A percentile compares a stretch with the other conserved stretches of the same genome.
phyloP scores from a whole-genome alignment of 2,329 filamentous ascomycete genomes.

The Verticillium nonalfalfae region DNA sequence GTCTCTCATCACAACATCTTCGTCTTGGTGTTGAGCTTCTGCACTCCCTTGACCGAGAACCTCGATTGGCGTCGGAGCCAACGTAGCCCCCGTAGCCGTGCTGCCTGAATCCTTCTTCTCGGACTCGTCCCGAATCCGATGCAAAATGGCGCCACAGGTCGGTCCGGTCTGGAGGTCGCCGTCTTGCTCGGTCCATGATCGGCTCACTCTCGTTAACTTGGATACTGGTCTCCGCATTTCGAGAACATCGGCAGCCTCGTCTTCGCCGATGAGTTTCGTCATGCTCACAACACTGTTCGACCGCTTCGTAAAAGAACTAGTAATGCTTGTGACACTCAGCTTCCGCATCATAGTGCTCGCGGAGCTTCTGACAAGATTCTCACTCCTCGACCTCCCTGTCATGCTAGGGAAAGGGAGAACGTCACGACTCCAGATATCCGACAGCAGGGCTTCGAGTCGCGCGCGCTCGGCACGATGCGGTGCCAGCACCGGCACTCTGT shows the following conservation, averaged over 20 bases:
- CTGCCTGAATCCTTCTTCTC: slow-evolving; percentile 11
- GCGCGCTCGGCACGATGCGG: slow-evolving; percentile 71
- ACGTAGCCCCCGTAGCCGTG: neutral
- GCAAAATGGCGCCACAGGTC: slow-evolving; percentile 11
- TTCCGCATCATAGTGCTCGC: slow-evolving; percentile 84
- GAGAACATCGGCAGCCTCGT: slow-evolving; percentile 14
- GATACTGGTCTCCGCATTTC: neutral
- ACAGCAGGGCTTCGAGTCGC: slow-evolving; percentile 65
- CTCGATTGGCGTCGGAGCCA: neutral
- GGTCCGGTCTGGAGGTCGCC: slow-evolving; percentile 6
- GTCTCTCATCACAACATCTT: neutral
- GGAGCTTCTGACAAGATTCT: slow-evolving; percentile 70
- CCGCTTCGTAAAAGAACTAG: slow-evolving; percentile 68
- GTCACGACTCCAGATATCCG: slow-evolving; percentile 81
- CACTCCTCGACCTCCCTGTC: slow-evolving; percentile 54
- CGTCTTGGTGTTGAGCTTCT: neutral
- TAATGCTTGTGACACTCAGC: slow-evolving; percentile 74
- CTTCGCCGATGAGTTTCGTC: slow-evolving; percentile 19
- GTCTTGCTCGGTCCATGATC: slow-evolving; percentile 3
- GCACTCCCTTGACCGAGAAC: neutral
- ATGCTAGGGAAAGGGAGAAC: slow-evolving; percentile 79
- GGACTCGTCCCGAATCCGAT: slow-evolving; percentile 17
- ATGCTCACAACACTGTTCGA: slow-evolving; percentile 49
- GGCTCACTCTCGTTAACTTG: slow-evolving; percentile 3
- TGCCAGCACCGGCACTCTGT: slow-evolving; percentile 61